phyloP scores from a whole-genome alignment of 2,329 filamentous ascomycete species.

The Sarocladiaceae sp. region DNA sequence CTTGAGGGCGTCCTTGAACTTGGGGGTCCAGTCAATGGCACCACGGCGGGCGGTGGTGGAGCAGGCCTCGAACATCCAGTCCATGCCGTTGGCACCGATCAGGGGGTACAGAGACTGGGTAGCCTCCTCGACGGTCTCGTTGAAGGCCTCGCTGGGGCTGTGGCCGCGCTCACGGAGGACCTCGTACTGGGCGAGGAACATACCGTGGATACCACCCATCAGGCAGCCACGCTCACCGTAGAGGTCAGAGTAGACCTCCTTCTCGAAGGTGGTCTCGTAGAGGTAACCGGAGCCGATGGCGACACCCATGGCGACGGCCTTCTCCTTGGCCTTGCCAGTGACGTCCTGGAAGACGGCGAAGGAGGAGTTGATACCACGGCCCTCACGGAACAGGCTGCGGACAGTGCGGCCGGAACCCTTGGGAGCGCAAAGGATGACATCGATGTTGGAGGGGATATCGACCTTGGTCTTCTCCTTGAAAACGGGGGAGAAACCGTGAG shows the following conservation, averaged over 20 bases:
- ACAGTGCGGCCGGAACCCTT: slow-evolving; percentile 99
- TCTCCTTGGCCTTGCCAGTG: slow-evolving; percentile 96
- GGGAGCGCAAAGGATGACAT: slow-evolving; percentile 98
- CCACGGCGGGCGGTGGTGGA: slow-evolving; percentile 97
- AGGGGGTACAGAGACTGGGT: slow-evolving; percentile 97
- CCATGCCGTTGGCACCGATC: slow-evolving; percentile 97
- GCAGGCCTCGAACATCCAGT: slow-evolving; percentile 99
- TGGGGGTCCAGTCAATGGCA: slow-evolving; percentile 96
- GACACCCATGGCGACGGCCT: slow-evolving; percentile 93
- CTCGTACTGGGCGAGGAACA: slow-evolving; percentile 99
- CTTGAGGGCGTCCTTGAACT: slow-evolving; percentile 98
- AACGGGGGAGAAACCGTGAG: slow-evolving; percentile 99
- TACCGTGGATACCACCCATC: slow-evolving; percentile 99
- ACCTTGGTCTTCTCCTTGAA: slow-evolving; percentile 99
- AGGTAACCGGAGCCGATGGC: slow-evolving; percentile 97
- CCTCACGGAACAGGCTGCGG: slow-evolving; percentile 97
- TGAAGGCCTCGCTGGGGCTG: slow-evolving; percentile 97
- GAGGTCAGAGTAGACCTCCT: slow-evolving; percentile 99
- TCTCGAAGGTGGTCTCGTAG: slow-evolving; percentile 99
- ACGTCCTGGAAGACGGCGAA: slow-evolving; percentile 98
- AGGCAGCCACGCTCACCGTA: slow-evolving; percentile 99
- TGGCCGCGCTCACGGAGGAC: slow-evolving; percentile 98
- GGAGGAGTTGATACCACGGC: slow-evolving; percentile 99
- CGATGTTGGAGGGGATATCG: slow-evolving; percentile 90
- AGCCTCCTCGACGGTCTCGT: slow-evolving; percentile 99